Base-by-base conservation (phyloP, 2,329 filamentous ascomycete species). In the Coniochaeta sp. region DNA sequence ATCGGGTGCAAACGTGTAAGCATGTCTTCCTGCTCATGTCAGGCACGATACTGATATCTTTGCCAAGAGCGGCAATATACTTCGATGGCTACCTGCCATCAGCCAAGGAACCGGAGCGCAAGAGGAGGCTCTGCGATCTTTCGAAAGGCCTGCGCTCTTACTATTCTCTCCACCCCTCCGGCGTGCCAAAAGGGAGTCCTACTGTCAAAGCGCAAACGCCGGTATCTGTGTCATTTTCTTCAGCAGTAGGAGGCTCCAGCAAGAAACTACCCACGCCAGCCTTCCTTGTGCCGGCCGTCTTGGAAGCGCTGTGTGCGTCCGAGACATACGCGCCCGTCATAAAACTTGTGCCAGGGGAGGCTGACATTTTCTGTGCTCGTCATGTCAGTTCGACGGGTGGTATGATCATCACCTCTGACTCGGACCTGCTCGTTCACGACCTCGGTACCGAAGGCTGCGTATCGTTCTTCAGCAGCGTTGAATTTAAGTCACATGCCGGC, bases 11-110 rank as follows among this genome's bases (percentile, higher is more conserved):
- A 74, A 74, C 54, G 80, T 95, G 90, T 93, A 78, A 34, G 26
- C 16, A 16, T 19, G 2, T 7, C 24, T 33, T 44, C 7, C 26
- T 24, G 17, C 55, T 54, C 7, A 24, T 14, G 8, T 26, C 14
- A n/a, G 9, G 47, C 47, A 6, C 31, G 7, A 17, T 8, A 26
- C 60, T 62, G 40, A 63, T 17, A n/a, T 28, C 58, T 12, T 34
- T 36, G 14, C 34, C 65, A 90, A 31, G 87, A 65, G 76, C 83
- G 61, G 84, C 81, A 55, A 89, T 97, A 59, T 92, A 89, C 70
- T 97, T 98, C 67, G 93, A 98, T 71, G 92, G 92, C 16, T 87
- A 85, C 60, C 79, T 98, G 1, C 93, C 93, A 0, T 61, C 71
- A 0, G 72, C 78, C 5, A 96, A 96, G 70, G 79, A 81, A 36